Percentiles rank a stretch among this genome's conserved stretches.
These are phyloP conservation scores for Kalanchoe fedtschenkoi DNA, from an alignment of 164 flowering plant genomes.

Conservation along the genomic window DNA sequence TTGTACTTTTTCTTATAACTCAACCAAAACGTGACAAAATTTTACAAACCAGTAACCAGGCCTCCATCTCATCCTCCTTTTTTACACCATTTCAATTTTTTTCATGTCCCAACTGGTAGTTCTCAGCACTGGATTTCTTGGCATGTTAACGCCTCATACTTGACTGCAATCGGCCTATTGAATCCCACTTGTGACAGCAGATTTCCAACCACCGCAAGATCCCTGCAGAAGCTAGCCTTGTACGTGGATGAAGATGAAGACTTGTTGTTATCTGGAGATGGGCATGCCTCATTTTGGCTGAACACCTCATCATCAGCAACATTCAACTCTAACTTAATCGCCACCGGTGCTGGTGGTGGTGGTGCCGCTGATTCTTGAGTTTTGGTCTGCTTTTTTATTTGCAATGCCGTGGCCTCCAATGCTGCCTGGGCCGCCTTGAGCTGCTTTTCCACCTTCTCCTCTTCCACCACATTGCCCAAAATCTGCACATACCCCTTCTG, in stretches of 20 bases:
- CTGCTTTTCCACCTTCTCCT: conserved; percentile 60
- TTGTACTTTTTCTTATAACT: too few species aligned
- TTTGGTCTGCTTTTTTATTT: conserved; percentile 10
- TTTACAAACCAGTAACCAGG: not conserved
- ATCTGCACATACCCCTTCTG: conserved; percentile 70
- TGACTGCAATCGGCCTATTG: conserved; percentile 58
- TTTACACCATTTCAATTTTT: not conserved
- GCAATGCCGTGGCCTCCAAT: conserved; percentile 26
- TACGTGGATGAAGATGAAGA: conserved; percentile 23
- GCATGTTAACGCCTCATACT: conserved; percentile 89
- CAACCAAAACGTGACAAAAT: too few species aligned
- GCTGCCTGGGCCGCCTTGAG: conserved; percentile 48
- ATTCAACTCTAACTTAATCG: not conserved
- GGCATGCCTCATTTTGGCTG: not conserved
- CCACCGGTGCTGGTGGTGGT: too few species aligned
- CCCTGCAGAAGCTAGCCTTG: conserved; percentile 89
- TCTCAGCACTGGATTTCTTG: conserved; percentile 13
- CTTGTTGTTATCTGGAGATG: conserved; percentile 7
- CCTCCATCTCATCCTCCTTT: not conserved
- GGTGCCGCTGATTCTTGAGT: conserved; percentile 7
- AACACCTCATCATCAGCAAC: not conserved
- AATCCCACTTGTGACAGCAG: conserved; percentile 64
- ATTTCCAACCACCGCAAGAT: conserved; percentile 61
- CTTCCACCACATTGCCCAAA: conserved; percentile 54
- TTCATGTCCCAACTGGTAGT: not conserved